Evolutionary conservation across 2,329 filamentous ascomycete genomes (phyloP).

Genomic region (Clonostachys rosea): DNA sequence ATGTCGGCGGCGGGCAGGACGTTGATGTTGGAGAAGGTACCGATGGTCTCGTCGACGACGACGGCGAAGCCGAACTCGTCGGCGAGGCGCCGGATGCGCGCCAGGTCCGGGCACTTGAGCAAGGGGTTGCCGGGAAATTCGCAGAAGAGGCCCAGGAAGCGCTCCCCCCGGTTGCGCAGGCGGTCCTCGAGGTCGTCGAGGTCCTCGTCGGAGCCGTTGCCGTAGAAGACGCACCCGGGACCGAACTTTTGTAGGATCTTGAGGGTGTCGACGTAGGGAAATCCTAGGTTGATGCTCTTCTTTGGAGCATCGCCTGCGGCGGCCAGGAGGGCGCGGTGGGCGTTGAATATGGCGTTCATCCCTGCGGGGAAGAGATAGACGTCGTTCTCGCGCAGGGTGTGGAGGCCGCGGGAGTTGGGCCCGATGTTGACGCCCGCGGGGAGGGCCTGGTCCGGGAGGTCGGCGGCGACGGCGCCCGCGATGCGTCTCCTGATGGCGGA

Average conservation of each 20-base stretch:
- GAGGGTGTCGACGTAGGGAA: slow-evolving; percentile 93
- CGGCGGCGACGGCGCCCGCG: slow-evolving; percentile 73
- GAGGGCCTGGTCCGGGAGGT: slow-evolving; percentile 31
- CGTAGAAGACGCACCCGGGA: slow-evolving; percentile 80
- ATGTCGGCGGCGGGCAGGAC: slow-evolving; percentile 86
- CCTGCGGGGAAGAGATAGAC: slow-evolving; percentile 85
- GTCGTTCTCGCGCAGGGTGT: slow-evolving; percentile 74
- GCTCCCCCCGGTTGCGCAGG: slow-evolving; percentile 62
- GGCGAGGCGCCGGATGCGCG: slow-evolving; percentile 74
- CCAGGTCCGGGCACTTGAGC: slow-evolving; percentile 77
- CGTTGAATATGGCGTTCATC: slow-evolving; percentile 93
- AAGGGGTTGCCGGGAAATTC: slow-evolving; percentile 95
- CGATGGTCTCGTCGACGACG: slow-evolving; percentile 93
- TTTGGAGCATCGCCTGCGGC: slow-evolving; percentile 38
- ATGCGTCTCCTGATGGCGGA: slow-evolving; percentile 83
- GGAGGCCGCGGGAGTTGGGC: slow-evolving; percentile 49
- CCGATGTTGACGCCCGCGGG: slow-evolving; percentile 3
- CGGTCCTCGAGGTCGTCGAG: slow-evolving; percentile 77
- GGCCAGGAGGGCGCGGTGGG: slow-evolving; percentile 67
- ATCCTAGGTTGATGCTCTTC: slow-evolving; percentile 90
- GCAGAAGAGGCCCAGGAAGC: slow-evolving; percentile 80
- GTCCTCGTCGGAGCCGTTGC: slow-evolving; percentile 70
- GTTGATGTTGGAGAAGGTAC: slow-evolving; percentile 94
- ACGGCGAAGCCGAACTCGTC: slow-evolving; percentile 84
- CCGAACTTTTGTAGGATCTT: slow-evolving; percentile 96